A percentile compares a stretch with the other conserved stretches of the same genome.
Conservation (phyloP, 1,284 basidiomycete genomes). For the Moesziomyces parantarcticus region DNA sequence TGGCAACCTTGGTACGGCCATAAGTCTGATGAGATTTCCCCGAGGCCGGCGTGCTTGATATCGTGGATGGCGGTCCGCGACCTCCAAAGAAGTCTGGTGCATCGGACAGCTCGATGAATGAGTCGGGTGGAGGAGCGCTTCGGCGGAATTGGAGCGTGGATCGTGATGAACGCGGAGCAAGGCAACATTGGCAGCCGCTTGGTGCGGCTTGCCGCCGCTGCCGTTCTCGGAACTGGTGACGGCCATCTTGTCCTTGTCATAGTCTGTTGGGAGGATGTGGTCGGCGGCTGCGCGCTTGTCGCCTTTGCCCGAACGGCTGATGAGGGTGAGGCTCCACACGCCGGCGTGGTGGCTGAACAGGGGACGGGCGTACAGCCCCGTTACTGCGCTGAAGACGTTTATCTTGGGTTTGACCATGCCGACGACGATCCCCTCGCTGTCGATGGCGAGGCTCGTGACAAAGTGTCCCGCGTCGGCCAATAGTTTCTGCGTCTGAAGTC, state of each 20-base stretch:
- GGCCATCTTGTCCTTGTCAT: constrained; percentile 49
- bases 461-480: constrained; percentile 75
- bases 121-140: constrained; percentile 22
- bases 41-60: constrained; percentile 13
- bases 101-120: constrained; percentile 20
- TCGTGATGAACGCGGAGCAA: constrained; percentile 51
- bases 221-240: constrained; percentile 49
- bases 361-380: constrained; percentile 81
- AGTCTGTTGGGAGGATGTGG: constrained; percentile 6
- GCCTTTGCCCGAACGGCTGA: constrained; percentile 55
- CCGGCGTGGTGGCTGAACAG: constrained; percentile 87
- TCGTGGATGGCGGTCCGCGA: constrained; percentile 15
- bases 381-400: constrained; percentile 84
- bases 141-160: constrained; percentile 46
- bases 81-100: constrained; percentile 18
- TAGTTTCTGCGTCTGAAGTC: constrained; percentile 79
- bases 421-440: constrained; percentile 85
- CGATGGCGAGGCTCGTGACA: constrained; percentile 87
- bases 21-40: constrained; percentile 28
- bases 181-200: constrained; percentile 46
- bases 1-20: constrained; percentile 43
- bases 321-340: constrained; percentile 90
- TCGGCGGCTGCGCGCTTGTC: constrained; percentile 4
- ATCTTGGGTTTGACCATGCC: constrained; percentile 89
- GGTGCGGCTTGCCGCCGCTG: constrained; percentile 44